phyloP scores from a whole-genome alignment of 306 rosid species.

The Glycine tomentella region DNA sequence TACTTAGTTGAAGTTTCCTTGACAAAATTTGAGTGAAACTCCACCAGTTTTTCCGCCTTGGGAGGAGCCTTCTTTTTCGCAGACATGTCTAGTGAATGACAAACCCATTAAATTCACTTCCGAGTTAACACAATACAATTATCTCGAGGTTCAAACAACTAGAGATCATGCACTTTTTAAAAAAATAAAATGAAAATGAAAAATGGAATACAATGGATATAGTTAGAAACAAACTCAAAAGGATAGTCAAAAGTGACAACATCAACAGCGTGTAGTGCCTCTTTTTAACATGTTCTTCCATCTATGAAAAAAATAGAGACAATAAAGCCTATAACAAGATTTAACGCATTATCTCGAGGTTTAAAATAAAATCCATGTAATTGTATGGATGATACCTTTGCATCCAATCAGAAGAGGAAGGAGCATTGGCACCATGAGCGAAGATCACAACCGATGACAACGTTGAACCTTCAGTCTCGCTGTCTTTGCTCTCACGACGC shows the following conservation, averaged over 20 bases:
- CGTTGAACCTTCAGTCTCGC: slow-evolving; percentile 43
- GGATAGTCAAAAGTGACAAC: no score
- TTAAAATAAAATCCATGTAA: no score
- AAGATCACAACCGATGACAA: slow-evolving; percentile 76
- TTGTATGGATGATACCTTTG: slow-evolving; percentile 61
- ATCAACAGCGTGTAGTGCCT: no score
- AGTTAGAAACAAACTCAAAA: no score
- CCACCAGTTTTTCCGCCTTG: slow-evolving; percentile 86
- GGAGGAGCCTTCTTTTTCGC: slow-evolving; percentile 84
- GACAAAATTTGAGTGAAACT: slow-evolving; percentile 71
- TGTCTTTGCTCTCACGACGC: slow-evolving; percentile 60
- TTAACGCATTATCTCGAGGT: no score
- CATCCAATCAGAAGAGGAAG: slow-evolving; percentile 95
- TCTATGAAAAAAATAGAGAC: slow-evolving; percentile 46
- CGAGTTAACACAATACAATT: neutral
- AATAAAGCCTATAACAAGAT: neutral
- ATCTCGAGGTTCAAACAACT: slow-evolving; percentile 9
- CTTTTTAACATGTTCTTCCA: slow-evolving; percentile 81
- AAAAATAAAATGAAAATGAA: no score
- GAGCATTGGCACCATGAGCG: slow-evolving; percentile 94
- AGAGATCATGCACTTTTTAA: neutral
- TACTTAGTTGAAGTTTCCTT: slow-evolving; percentile 66
- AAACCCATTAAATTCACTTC: slow-evolving; percentile 31
- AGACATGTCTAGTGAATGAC: slow-evolving; percentile 63
- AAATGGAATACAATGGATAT: no score